Evolutionary conservation across 495 filamentous ascomycete species (phyloP), one percentile per base, ranked within the genome.

Genomic region (Aspergillus taichungensis): DNA sequence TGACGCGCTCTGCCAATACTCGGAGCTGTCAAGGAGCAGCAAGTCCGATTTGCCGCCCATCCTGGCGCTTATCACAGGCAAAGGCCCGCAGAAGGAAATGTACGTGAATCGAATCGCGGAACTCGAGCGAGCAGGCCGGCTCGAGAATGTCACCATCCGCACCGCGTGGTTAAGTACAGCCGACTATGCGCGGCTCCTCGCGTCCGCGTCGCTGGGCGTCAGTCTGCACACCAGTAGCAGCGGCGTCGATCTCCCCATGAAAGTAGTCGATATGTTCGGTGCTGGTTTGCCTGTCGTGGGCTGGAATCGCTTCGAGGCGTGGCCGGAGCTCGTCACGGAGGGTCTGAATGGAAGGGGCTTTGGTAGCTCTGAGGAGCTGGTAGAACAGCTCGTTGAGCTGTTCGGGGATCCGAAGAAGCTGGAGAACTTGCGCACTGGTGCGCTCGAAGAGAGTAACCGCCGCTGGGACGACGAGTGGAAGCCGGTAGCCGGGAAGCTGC

Each of bases 251-350:
- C 66, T 99, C 14, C 92, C 92, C 0, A 99, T 99, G 92, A 99
- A 99, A 66, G 90, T 99, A 6, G 90, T 99, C 6, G 92, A 99
- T 55, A 92, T 99, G 87, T 95, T 97, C 57, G 92, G 92, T 0
- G 83, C 88, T 0, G 92, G 92, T 0, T 64, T 99, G 41, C 92
- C 92, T 0, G 94, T 99, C 4, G 83, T 81, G 2, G 92, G 88
- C 13, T 95, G 88, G 77, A 73, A 68, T 13, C 75, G 73, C 6
- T 96, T 90, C 53, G 79, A 88, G 59, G 87, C 87, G 40, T 95
- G 91, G 77, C 74, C 78, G 13, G 90, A 96, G 66, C 64, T 96
- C 42, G 85, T 95, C 3, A 82, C 73, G 13, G 87, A 95, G 55
- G 84, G 84, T n/a, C 72, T 81, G 13, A 96, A 95, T 60, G 90